Evolutionary conservation across 164 flowering plant genomes (phyloP), one percentile per base, ranked within the genome.

Genomic region (Paratinospora sagittata): DNA sequence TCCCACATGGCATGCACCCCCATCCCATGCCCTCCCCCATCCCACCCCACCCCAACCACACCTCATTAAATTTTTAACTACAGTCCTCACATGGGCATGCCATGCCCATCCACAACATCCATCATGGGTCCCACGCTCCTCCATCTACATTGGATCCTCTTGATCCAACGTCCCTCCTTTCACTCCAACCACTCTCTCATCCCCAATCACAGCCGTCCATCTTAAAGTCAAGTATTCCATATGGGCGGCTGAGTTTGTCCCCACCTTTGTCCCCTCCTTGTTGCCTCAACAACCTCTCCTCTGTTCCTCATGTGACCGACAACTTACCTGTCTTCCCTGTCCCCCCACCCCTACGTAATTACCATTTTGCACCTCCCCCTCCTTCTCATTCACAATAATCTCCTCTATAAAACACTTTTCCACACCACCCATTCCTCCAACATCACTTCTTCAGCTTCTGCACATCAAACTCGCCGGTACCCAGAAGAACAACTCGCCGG

Each of bases 201-300:
- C 17, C 11, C 60, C 9, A 37, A 81, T 80, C 82, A 69, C 27
- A 70, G 70, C 84, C 85, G 74, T 81, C 66, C 66, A 34, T 26
- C 19, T 30, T 33, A 8, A 52, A 10, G 24, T 61, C 27, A 62
- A 27, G 34, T 8, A 61, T 67, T 82, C 85, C 81, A 75, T 73
- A 72, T 78, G 85, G 87, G 86, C 84, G 89, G 89, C 80, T 80
- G 76, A 72, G 81, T 78, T 68, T 52, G 83, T 89, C 85, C 93
- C 84, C 80, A 66, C 72, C 67, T 74, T 77, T 88, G 90, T 88
- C 89, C 88, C 89, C 92, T 60, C 16, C 47, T 30, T 63, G 60
- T 58, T 19, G 23, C 16, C 76, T 65, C 87, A 82, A 61, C 55
- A 34, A 77, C 84, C 77, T 83, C 74, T 76, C 83, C 72, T 74